Evolutionary conservation across 208 protist genomes (phyloP).

Genomic region (Trypanosoma vivax): DNA sequence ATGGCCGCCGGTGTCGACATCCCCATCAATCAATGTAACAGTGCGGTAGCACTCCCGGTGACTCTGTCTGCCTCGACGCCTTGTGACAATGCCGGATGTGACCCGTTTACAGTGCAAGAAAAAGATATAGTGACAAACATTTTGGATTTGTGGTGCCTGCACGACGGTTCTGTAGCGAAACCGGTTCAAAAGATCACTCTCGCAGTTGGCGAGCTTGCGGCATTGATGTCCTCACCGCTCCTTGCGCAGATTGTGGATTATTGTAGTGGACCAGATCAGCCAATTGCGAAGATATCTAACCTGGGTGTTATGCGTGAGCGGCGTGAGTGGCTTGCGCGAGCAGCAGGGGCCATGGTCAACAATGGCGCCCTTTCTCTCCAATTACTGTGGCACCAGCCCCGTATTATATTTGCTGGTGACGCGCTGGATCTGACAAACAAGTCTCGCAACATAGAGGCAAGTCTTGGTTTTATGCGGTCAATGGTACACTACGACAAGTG

Average conservation of each 20-base stretch:
- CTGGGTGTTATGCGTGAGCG: constrained; percentile 81
- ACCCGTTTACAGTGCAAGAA: no score
- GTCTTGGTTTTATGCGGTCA: constrained; percentile 64
- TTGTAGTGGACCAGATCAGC: constrained; percentile 54
- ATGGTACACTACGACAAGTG: constrained; percentile 39
- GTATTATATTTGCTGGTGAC: constrained; percentile 60
- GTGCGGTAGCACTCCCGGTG: no score
- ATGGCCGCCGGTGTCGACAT: not conserved
- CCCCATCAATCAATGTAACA: not conserved
- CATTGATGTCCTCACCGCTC: constrained; percentile 52
- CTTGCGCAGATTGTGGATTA: constrained; percentile 69
- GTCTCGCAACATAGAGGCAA: constrained; percentile 45
- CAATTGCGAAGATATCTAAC: constrained; percentile 64
- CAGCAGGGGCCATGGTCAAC: constrained; percentile 50
- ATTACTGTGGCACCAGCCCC: constrained; percentile 65
- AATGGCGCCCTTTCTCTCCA: constrained; percentile 36
- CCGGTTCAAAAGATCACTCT: constrained; percentile 41
- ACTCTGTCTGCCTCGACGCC: no score
- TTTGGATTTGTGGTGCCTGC: constrained; percentile 31
- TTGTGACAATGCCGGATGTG: no score
- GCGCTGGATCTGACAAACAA: constrained; percentile 41
- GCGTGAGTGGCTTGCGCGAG: constrained; percentile 48
- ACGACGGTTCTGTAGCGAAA: constrained; percentile 26
- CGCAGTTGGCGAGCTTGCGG: constrained; percentile 49
- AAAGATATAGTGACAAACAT: constrained; percentile 1